phyloP scores from a whole-genome alignment of 352 stramenopile species.

The Nothophytophthora sp. region DNA sequence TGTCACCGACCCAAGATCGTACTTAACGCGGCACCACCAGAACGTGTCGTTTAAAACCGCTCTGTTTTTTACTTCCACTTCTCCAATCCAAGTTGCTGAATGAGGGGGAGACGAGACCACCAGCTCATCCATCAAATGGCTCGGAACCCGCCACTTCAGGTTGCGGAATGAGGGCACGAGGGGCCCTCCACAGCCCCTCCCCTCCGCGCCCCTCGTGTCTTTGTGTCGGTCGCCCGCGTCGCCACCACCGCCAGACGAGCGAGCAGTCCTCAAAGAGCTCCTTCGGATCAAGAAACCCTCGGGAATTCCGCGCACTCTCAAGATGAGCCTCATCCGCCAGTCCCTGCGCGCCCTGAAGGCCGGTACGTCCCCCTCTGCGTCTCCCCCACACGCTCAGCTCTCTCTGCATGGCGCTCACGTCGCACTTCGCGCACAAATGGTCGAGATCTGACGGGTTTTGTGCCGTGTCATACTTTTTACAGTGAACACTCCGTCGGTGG shows the following conservation, averaged over 20 bases:
- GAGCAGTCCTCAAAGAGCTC: constrained; percentile 37
- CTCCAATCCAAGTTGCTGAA: constrained; percentile 7
- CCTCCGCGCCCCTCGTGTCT: constrained; percentile 30
- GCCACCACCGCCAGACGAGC: constrained; percentile 19
- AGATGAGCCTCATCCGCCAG: constrained; percentile 83
- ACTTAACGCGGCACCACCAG: constrained; percentile 3
- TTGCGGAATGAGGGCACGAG: constrained; percentile 15
- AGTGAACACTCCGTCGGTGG: constrained; percentile 57
- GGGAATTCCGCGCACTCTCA: constrained; percentile 9
- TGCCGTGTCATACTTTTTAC: constrained; percentile 7
- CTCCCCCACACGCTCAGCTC: no score
- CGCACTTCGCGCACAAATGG: not conserved
- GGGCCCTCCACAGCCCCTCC: constrained; percentile 15
- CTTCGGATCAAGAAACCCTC: constrained; percentile 24
- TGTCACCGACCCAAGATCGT: constrained; percentile 5
- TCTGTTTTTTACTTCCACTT: not conserved
- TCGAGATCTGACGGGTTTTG: constrained; percentile 2
- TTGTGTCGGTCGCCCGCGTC: constrained; percentile 20
- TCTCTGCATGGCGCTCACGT: not conserved
- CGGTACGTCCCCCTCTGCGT: constrained; percentile 41
- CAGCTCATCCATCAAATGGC: no score
- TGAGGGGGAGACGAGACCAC: constrained; percentile 15
- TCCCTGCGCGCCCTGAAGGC: constrained; percentile 80
- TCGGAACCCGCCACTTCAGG: not conserved
- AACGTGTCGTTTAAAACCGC: not conserved